These are phyloP conservation scores for Melampsora larici-populina DNA, from an alignment of 1,284 basidiomycete genomes.

Conservation along the genomic window DNA sequence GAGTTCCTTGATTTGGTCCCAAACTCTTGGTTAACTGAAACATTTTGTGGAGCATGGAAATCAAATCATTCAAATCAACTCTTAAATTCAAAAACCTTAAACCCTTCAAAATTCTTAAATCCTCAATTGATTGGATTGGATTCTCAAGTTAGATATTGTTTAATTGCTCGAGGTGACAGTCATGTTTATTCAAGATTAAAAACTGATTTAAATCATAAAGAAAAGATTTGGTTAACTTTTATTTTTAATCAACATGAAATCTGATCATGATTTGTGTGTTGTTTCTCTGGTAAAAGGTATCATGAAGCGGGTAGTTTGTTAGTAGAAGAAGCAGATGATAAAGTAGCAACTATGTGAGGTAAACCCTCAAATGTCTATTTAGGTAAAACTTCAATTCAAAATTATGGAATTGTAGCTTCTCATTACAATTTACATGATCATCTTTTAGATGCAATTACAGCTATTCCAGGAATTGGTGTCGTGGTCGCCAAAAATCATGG, in stretches of 20 bases:
- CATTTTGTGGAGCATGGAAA: conserved; percentile 89
- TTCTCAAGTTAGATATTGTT: conserved; percentile 93
- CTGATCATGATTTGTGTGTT: conserved; percentile 11
- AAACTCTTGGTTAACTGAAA: conserved; percentile 54
- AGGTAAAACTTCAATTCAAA: conserved; percentile 78
- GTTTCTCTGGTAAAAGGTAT: conserved; percentile 60
- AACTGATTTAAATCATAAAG: conserved; percentile 68
- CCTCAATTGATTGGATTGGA: conserved; percentile 82
- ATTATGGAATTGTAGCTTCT: conserved; percentile 75
- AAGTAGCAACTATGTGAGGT: conserved; percentile 78
- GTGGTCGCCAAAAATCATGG: too few relatives aligned
- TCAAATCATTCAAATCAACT: conserved; percentile 83
- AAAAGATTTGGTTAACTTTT: conserved; percentile 78
- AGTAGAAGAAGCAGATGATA: conserved; percentile 82
- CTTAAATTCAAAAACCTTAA: conserved; percentile 64
- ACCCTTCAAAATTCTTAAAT: conserved; percentile 71
- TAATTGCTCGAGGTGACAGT: conserved; percentile 80
- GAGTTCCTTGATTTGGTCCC: too few relatives aligned
- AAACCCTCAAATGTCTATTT: conserved; percentile 76
- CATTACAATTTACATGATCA: conserved; percentile 65
- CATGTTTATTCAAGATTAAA: conserved; percentile 88
- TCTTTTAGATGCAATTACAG: conserved; percentile 72
- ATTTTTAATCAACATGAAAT: conserved; percentile 17
- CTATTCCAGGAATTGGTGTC: too few relatives aligned
- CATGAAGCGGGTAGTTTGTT: conserved; percentile 84